phyloP scores from a whole-genome alignment of 2,329 filamentous ascomycete genomes.

The Alternaria brassicicola region DNA sequence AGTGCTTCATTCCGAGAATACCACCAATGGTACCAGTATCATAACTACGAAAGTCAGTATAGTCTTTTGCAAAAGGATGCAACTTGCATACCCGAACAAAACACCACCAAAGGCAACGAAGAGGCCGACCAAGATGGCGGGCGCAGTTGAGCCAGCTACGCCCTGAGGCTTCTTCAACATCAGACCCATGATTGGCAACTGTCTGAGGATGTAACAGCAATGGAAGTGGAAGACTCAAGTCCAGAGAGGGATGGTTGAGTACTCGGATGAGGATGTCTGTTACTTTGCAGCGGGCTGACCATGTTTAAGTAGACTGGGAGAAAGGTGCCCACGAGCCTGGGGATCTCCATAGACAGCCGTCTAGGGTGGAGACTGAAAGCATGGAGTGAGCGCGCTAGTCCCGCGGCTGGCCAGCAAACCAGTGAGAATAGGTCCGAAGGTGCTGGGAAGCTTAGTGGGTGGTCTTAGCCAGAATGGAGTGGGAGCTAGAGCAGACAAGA shows the following conservation, averaged over 20 bases:
- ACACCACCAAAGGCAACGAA: constrained; percentile 57
- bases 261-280: constrained; percentile 13
- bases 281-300: constrained; percentile 12
- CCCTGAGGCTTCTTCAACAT: constrained; percentile 71
- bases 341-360: constrained; percentile 30
- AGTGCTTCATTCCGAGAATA: constrained; percentile 73
- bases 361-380: constrained; percentile 31
- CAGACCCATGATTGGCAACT: constrained; percentile 40
- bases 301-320: constrained; percentile 32
- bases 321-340: constrained; percentile 19
- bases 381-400: constrained; percentile 26
- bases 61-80: not conserved
- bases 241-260: constrained; percentile 4
- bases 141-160: constrained; percentile 63
- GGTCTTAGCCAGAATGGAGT: constrained; percentile 14
- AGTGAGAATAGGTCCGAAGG: constrained; percentile 23
- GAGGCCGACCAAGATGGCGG: constrained; percentile 48
- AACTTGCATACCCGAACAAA: constrained; percentile 44
- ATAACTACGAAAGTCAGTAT: constrained; percentile 36
- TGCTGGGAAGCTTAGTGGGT: constrained; percentile 11
- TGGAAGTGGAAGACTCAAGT: constrained; percentile 5
- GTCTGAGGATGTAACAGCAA: constrained; percentile 9
- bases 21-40: constrained; percentile 56
- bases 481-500: constrained; percentile 27
- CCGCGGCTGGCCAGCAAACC: constrained; percentile 19